Conservation (phyloP, 495 filamentous ascomycete genomes). For the Trichoderma asperelloides region DNA sequence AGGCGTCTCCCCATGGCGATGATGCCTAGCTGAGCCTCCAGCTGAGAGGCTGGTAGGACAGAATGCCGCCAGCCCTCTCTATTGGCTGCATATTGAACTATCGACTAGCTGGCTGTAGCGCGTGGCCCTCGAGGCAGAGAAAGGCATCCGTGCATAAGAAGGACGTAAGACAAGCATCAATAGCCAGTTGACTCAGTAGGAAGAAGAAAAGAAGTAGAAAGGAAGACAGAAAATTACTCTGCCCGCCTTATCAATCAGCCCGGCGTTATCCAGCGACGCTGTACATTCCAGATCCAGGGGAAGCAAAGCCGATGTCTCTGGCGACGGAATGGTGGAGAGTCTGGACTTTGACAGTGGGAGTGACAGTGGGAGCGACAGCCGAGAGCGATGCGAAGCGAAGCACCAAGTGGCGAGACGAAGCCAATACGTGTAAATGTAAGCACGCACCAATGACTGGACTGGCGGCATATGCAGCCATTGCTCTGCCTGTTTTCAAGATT, state of each 20-base stretch:
- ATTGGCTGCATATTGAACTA: neutral
- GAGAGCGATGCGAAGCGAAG: neutral
- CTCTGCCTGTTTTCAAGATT: too few species aligned
- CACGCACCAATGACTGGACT: neutral
- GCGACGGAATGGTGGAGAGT: neutral
- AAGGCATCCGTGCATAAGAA: neutral
- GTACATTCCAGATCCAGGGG: conserved; percentile 5
- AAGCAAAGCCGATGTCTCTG: neutral
- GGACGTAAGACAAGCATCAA: neutral
- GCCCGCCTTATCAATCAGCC: neutral
- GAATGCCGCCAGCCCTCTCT: neutral
- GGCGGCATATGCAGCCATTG: too few species aligned
- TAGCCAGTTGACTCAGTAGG: neutral
- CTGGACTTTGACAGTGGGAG: too few species aligned
- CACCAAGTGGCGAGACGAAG: neutral
- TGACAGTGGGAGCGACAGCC: neutral
- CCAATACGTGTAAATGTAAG: neutral
- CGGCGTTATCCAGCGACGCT: neutral
- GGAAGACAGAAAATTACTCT: neutral
- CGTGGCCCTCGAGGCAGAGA: neutral
- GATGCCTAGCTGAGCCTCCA: neutral
- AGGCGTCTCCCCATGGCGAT: neutral
- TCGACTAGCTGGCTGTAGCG: neutral
- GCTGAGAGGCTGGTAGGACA: neutral
- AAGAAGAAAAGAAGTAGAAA: neutral